Evolutionary conservation across 768 basidiomycete species (phyloP), one percentile per base, ranked within the genome.

Genomic region (Lepiota venenata): DNA sequence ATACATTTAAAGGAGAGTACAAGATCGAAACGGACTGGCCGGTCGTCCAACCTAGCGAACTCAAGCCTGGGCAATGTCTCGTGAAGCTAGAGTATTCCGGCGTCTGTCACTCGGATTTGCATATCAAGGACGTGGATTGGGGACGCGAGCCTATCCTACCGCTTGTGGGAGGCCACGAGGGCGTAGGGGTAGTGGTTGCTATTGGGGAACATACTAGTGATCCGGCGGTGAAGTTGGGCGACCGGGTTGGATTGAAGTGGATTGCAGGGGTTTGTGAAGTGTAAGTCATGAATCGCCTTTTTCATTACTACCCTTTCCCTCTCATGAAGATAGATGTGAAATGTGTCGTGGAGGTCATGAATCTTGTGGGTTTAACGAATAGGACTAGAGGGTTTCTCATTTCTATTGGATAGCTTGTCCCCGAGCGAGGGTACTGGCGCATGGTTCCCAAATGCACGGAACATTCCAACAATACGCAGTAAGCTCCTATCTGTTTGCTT

Each of bases 181-280:
- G 91, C 58, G 89, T 91, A 10, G 91, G 93, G 12, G 71, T 75
- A 38, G 70, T 96, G 48, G 87, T 93, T 37, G 91, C 91, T 20
- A 89, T 94, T 62, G 91, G 82, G 16, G 74, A 77, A 9, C 71
- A 85, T 64, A 87, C 88, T 0, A 58, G 68, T 18, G 52, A 73
- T 46, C 81, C 79, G 4, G 80, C 82, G 0, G 79, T 93, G 58
- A 83, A 86, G 64, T 56, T 91, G 37, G 91, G 91, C 18, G 83
- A 91, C 52, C 79, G 87, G 14, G 90, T 93, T 44, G 91, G 91
- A 6, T 82, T 93, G 71, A 93, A 93, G 66, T 88, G 84, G 83
- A 71, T 88, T 11, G 87, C 87, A 1, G 75, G 84, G 60, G 82
- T 80, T 48, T 74, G 45, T 37, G 68, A 64, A 16, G 12, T 16